Conservation (phyloP, 2,329 filamentous ascomycete species). For the Myrmaecium sp. region DNA sequence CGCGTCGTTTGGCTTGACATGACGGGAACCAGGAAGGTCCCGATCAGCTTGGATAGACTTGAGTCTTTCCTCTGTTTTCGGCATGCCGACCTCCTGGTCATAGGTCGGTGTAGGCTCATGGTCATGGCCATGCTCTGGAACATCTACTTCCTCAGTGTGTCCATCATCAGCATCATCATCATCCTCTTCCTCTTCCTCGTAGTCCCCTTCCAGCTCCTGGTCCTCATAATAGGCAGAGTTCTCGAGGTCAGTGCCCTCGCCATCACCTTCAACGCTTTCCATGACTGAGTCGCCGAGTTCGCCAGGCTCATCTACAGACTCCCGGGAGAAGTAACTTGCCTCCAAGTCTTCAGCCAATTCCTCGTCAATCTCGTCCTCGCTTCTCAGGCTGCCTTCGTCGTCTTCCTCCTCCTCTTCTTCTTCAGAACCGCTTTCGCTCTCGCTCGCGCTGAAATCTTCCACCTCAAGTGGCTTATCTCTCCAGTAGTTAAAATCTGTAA, state of each 20-base stretch:
- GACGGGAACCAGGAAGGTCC: no score
- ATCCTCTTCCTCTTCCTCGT: constrained; percentile 8
- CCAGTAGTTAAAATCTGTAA: constrained; percentile 97
- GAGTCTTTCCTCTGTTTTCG: no score
- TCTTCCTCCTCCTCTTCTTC: constrained; percentile 35
- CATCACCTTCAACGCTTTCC: constrained; percentile 30
- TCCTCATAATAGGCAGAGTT: constrained; percentile 5
- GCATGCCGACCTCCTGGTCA: no score
- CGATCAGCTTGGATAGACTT: no score
- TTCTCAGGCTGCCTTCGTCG: constrained; percentile 22
- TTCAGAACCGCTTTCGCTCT: constrained; percentile 26
- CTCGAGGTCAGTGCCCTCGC: constrained; percentile 2
- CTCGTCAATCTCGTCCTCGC: constrained; percentile 35
- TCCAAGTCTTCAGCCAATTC: constrained; percentile 30
- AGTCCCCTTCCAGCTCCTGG: constrained; percentile 11
- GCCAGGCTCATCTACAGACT: constrained; percentile 28
- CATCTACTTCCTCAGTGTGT: constrained; percentile 4
- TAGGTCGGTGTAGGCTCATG: no score
- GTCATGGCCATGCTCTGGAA: no score
- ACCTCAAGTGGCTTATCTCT: constrained; percentile 68
- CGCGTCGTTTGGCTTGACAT: no score
- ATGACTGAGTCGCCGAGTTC: constrained; percentile 30
- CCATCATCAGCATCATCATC: constrained; percentile 4
- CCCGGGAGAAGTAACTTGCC: constrained; percentile 40
- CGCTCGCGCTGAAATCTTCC: constrained; percentile 76